Evolutionary conservation across 495 filamentous ascomycete genomes (phyloP).

Genomic region (Cercophora samala): DNA sequence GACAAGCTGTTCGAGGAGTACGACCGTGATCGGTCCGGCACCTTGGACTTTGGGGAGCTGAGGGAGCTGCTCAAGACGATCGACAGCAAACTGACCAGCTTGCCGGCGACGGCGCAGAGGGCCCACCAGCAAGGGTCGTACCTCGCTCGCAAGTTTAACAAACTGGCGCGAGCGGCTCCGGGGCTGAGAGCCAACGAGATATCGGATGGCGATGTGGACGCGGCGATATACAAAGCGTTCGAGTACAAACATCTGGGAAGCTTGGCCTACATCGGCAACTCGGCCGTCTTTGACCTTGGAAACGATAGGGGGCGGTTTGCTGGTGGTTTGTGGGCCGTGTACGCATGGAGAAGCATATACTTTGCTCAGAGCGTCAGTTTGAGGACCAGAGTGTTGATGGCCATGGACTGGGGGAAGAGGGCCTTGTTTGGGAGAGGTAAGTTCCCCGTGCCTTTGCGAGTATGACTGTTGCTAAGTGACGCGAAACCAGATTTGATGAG

Average conservation of each 20-base stretch:
- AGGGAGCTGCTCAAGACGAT: constrained; percentile 85
- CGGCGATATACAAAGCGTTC: constrained; percentile 91
- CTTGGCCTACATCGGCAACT: constrained; percentile 93
- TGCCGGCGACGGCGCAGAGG: constrained; percentile 91
- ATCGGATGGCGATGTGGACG: constrained; percentile 84
- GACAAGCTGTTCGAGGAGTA: constrained; percentile 88
- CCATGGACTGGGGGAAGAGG: constrained; percentile 98
- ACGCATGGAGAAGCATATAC: constrained; percentile 95
- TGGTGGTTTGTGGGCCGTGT: constrained; percentile 89
- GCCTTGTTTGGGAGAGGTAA: constrained; percentile 93
- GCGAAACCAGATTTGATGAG: constrained; percentile 59
- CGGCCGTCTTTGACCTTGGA: constrained; percentile 84
- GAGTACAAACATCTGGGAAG: constrained; percentile 90
- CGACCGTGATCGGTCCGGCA: constrained; percentile 88
- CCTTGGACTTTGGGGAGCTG: constrained; percentile 89
- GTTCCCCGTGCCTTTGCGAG: constrained; percentile 21
- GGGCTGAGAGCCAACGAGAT: constrained; percentile 78
- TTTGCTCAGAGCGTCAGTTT: constrained; percentile 97
- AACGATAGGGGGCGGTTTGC: constrained; percentile 64
- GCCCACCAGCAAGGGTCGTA: constrained; percentile 96
- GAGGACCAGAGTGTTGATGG: constrained; percentile 81
- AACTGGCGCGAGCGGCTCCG: constrained; percentile 74
- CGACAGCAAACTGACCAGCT: constrained; percentile 80
- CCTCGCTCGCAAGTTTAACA: constrained; percentile 90
- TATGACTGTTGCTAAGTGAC: constrained; percentile 24